Evolutionary conservation across 2,329 filamentous ascomycete species (phyloP), one percentile per base, ranked within the genome.

Genomic region (Whalleya microplaca): DNA sequence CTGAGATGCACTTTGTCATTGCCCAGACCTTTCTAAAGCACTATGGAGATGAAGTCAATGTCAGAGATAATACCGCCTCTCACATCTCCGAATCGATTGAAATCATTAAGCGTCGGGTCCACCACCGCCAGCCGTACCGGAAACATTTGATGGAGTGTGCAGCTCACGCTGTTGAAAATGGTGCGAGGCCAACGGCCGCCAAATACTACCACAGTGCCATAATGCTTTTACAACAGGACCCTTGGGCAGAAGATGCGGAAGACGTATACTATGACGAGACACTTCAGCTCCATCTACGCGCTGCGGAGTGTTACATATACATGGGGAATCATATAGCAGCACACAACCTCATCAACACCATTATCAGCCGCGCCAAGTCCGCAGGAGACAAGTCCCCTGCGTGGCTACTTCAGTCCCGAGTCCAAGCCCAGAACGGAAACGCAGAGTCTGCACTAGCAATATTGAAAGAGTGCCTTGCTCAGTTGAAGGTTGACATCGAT

Each of bases 1-100:
- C 83, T 19, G 89, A 90, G 65, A 97, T 97, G 93, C 92, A 97
- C 73, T 97, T 93, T 66, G 86, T 92, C 45, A 91, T 97, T 66
- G 89, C 91, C 0, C 88, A 91, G 68, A 89, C 88, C 0, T 84
- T 97, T 63, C 84, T 93, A 71, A 89, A 90, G 64, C 88, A 92
- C 65, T 85, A 83, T 58, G 69, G 78, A 7, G 73, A 82, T 21
- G 86, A 92, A 57, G 78, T 84, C 1, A 81, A 81, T 48, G 81
- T 83, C 21, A 81, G 87, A 12, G 92, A 96, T 67, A 87, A 84
- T 56, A 88, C 89, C 57, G 91, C 92, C 20, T 84, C 87, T 4
- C 94, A 97, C 71, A 88, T 96, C 2, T 93, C 91, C 69, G 84
- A 90, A 63, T 87, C 90, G 1, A 82, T 90, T 21, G 83, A 87